A percentile compares a stretch with the other conserved stretches of the same genome.
Evolutionary conservation across 2,329 filamentous ascomycete genomes (phyloP).

Genomic region (Aspergillus sp.): DNA sequence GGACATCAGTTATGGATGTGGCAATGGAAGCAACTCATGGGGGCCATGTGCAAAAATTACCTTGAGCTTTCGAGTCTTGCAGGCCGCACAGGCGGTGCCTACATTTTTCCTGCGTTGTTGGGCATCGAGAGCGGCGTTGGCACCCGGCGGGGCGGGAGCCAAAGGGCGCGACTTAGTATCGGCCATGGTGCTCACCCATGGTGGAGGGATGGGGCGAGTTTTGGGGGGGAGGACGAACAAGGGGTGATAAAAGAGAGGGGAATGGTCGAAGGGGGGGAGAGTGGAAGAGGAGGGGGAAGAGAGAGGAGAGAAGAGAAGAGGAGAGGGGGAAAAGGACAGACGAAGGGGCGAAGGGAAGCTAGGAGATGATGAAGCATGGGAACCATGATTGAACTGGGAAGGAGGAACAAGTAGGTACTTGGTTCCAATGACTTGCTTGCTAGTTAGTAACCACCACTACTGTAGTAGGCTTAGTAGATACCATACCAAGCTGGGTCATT

Average conservation of each 20-base stretch:
- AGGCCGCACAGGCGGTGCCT: slow-evolving; percentile 26
- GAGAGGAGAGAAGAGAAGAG: neutral
- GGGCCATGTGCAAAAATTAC: slow-evolving; percentile 7
- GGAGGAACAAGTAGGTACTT: neutral
- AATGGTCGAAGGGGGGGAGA: neutral
- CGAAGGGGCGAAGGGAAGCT: neutral
- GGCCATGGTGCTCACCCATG: slow-evolving; percentile 20
- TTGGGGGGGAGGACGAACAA: neutral
- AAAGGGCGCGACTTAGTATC: slow-evolving; percentile 19
- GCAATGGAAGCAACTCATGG: too few species aligned
- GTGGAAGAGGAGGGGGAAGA: too few species aligned
- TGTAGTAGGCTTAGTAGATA: too few species aligned
- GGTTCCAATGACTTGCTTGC: too few species aligned
- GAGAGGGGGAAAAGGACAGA: neutral
- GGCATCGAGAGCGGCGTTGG: slow-evolving; percentile 14
- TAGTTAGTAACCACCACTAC: neutral
- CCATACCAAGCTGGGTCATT: too few species aligned
- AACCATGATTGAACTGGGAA: neutral
- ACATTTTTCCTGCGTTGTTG: slow-evolving; percentile 26
- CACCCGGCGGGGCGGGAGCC: slow-evolving; percentile 19
- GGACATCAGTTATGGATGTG: neutral
- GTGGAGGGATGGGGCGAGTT: neutral
- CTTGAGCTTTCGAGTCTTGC: slow-evolving; percentile 31
- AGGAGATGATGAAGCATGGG: slow-evolving; percentile 3
- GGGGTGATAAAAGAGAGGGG: neutral